A percentile compares a stretch with the other conserved stretches of the same genome.
phyloP scores from a whole-genome alignment of 2,329 filamentous ascomycete genomes.

The Pseudogymnoascus sp. region DNA sequence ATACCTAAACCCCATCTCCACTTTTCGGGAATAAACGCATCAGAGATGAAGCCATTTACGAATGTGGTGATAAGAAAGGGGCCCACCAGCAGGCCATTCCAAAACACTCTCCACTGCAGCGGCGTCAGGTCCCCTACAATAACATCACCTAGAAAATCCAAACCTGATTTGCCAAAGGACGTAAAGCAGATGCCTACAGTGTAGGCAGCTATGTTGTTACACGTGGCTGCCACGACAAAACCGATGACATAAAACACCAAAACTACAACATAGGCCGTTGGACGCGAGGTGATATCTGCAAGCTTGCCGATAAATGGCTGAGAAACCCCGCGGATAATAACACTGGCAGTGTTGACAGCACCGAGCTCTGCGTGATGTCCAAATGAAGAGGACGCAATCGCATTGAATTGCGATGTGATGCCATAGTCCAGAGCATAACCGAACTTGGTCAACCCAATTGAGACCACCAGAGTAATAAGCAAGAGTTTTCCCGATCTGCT shows the following conservation, averaged over 20 bases:
- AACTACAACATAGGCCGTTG: constrained; percentile 34
- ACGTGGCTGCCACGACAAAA: constrained; percentile 22
- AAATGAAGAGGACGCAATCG: not conserved
- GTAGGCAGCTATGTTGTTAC: not conserved
- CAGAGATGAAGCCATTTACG: constrained; percentile 35
- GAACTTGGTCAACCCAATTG: not conserved
- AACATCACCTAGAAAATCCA: not conserved
- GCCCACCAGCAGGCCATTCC: not conserved
- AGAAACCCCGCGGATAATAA: not conserved
- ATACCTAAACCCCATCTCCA: constrained; percentile 26
- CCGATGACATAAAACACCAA: constrained; percentile 36
- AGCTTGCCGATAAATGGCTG: constrained; percentile 28
- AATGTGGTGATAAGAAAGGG: not conserved
- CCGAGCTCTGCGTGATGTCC: not conserved
- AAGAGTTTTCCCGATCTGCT: not conserved
- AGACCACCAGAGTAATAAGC: not conserved
- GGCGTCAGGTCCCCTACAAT: not conserved
- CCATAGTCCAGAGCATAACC: not conserved
- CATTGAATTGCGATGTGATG: not conserved
- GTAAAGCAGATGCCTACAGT: not conserved
- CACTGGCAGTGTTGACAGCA: not conserved
- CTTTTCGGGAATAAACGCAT: constrained; percentile 31
- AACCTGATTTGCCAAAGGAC: not conserved
- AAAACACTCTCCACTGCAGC: not conserved
- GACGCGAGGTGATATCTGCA: constrained; percentile 18